Conservation (phyloP, 495 filamentous ascomycete genomes). For the Entonaema liquescens region DNA sequence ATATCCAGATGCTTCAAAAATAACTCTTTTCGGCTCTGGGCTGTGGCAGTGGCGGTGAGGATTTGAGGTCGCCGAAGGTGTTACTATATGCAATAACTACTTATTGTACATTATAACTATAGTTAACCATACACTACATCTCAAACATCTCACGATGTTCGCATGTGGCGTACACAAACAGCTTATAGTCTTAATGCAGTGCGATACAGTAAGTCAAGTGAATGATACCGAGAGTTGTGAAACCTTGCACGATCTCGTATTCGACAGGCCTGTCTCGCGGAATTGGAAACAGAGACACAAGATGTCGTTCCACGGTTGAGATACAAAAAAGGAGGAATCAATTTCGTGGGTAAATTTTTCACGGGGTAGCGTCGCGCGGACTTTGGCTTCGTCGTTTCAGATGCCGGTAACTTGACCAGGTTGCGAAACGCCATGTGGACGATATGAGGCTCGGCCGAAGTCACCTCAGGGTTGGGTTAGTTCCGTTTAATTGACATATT, state of each 20-base stretch:
- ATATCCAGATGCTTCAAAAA: not conserved
- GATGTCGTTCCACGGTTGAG: not conserved
- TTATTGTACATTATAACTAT: not conserved
- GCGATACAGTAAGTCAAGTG: not conserved
- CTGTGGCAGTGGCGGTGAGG: not conserved
- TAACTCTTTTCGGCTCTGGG: too few relatives aligned
- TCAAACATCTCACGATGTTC: not conserved
- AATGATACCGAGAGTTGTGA: not conserved
- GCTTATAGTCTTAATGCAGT: not conserved
- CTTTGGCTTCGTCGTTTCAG: constrained; percentile 23
- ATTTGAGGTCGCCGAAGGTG: too few relatives aligned
- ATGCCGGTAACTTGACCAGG: constrained; percentile 21
- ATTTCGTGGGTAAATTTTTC: not conserved
- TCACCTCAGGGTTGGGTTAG: not conserved
- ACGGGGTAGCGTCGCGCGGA: constrained; percentile 5
- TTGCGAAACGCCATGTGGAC: constrained; percentile 22
- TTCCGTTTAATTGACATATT: not conserved
- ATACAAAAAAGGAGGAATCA: not conserved
- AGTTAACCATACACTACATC: not conserved
- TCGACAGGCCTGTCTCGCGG: not conserved
- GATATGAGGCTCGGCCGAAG: constrained; percentile 28
- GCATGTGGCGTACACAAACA: not conserved
- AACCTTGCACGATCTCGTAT: not conserved
- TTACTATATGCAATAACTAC: too few relatives aligned
- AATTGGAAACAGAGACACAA: not conserved